Percentiles rank a stretch among this genome's conserved stretches.
phyloP scores from a whole-genome alignment of 73 alveolate genomes.

The Stentor coeruleus region DNA sequence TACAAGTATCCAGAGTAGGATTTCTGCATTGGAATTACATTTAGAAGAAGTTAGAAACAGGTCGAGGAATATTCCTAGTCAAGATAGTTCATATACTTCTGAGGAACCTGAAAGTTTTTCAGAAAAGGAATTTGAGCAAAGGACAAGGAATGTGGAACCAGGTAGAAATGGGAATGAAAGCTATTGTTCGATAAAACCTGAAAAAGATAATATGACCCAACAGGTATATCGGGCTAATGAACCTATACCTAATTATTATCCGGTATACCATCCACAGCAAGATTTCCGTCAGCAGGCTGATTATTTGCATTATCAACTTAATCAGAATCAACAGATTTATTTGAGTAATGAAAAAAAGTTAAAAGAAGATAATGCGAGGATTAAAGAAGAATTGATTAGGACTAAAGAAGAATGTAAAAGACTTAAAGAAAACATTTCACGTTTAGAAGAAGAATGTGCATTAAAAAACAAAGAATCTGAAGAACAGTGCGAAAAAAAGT shows the following conservation, averaged over 20 bases:
- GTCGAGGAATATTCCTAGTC: neutral
- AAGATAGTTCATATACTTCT: neutral
- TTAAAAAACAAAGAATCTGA: too few relatives aligned
- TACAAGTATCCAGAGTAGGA: neutral
- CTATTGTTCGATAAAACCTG: neutral
- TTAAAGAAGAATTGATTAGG: neutral
- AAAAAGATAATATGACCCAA: too few relatives aligned
- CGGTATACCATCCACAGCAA: neutral
- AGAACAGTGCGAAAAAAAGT: too few relatives aligned
- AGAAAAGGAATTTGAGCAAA: neutral
- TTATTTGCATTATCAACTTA: neutral
- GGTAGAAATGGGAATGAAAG: neutral
- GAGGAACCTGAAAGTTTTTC: neutral
- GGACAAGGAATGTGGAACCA: neutral
- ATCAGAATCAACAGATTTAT: neutral
- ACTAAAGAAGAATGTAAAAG: neutral
- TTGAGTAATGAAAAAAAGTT: neutral
- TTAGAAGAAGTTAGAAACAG: neutral
- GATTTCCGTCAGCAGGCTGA: neutral
- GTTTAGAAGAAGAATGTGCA: neutral
- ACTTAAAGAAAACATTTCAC: neutral
- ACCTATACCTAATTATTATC: neutral
- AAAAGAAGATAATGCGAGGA: neutral
- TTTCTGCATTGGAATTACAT: neutral
- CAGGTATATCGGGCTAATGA: too few relatives aligned